Evolutionary conservation across 352 stramenopile species (phyloP).

Genomic region (Phytophthora capsici): DNA sequence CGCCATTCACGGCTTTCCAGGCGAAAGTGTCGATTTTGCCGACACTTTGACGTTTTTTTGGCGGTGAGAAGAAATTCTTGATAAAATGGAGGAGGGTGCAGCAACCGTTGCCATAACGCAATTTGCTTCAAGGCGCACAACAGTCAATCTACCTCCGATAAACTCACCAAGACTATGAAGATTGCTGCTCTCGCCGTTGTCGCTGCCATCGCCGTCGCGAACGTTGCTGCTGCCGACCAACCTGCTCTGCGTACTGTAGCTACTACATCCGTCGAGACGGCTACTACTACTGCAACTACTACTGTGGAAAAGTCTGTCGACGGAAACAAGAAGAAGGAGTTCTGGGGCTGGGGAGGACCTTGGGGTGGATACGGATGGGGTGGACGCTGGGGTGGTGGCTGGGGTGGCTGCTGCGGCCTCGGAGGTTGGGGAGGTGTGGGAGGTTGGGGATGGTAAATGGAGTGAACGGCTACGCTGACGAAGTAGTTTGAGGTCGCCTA

Average conservation of each 20-base stretch:
- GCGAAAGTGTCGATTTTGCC: too few relatives aligned
- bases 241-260: background rate
- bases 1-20: too few relatives aligned
- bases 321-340: constrained; percentile 1
- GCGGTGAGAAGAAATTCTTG: too few relatives aligned
- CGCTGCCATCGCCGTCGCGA: background rate
- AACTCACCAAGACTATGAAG: background rate
- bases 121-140: background rate
- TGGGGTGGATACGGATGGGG: constrained; percentile 1
- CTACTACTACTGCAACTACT: too few relatives aligned
- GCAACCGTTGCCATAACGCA: background rate
- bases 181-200: background rate
- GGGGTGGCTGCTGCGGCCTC: background rate
- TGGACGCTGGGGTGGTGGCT: background rate
- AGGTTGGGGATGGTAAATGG: background rate
- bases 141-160: background rate
- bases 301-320: background rate
- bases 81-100: too few relatives aligned
- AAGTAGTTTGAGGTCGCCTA: too few relatives aligned
- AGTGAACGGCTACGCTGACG: too few relatives aligned
- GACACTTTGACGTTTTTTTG: too few relatives aligned
- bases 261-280: background rate
- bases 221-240: background rate
- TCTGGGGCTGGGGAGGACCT: background rate
- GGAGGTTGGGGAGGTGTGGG: too few relatives aligned